These are phyloP conservation scores for Tuber aestivum DNA, from an alignment of 495 filamentous ascomycete genomes.

Conservation along the genomic window DNA sequence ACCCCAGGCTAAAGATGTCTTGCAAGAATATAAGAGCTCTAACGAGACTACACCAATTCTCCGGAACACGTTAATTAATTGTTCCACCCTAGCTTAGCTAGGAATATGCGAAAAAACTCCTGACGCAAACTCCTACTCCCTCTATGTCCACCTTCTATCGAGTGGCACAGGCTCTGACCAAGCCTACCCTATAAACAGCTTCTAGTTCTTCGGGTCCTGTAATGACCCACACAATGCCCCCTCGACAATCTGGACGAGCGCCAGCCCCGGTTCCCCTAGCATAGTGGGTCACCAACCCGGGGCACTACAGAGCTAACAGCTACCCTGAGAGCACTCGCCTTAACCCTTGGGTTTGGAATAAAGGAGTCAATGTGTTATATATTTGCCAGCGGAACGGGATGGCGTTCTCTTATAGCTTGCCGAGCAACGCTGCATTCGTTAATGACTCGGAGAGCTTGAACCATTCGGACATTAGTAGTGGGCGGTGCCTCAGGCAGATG, in stretches of 20 bases:
- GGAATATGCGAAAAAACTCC: slow-evolving; percentile 15
- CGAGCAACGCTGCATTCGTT: slow-evolving; percentile 18
- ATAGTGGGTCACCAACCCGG: slow-evolving; percentile 57
- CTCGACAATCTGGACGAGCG: slow-evolving; percentile 56
- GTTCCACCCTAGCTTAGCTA: too few relatives aligned
- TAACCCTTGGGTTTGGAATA: slow-evolving; percentile 57
- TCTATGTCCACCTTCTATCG: slow-evolving; percentile 15
- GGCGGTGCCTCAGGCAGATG: slow-evolving; percentile 15
- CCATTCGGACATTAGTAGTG: background rate
- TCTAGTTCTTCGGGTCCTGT: slow-evolving; percentile 61
- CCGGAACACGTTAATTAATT: too few relatives aligned
- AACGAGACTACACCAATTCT: too few relatives aligned
- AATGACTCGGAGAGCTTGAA: slow-evolving; percentile 5
- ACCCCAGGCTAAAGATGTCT: too few relatives aligned
- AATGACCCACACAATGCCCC: slow-evolving; percentile 52
- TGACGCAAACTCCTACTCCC: slow-evolving; percentile 12
- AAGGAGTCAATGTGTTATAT: slow-evolving; percentile 66
- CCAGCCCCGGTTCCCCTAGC: slow-evolving; percentile 5
- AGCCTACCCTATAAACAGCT: slow-evolving; percentile 60
- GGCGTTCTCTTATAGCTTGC: slow-evolving; percentile 26
- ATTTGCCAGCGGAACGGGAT: slow-evolving; percentile 52
- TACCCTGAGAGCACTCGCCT: slow-evolving; percentile 44
- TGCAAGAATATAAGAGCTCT: too few relatives aligned
- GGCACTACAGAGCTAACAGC: slow-evolving; percentile 47
- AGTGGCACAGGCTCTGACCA: slow-evolving; percentile 38